Conservation (phyloP, 2,329 filamentous ascomycete genomes). For the Fusarium hainanense region DNA sequence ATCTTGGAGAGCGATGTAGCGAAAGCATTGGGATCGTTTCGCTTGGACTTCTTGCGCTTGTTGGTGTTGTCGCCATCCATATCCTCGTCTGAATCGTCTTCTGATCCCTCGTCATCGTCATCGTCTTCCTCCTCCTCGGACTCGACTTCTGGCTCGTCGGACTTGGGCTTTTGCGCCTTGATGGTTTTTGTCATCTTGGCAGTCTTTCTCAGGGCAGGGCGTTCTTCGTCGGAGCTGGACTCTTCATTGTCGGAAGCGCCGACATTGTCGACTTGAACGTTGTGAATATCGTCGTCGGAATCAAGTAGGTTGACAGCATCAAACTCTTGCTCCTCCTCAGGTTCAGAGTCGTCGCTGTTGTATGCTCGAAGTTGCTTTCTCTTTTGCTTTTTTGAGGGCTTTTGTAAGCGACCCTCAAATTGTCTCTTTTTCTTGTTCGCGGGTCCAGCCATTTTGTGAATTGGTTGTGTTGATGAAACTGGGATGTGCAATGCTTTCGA, state of each 20-base stretch:
- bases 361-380: slow-evolving; percentile 59
- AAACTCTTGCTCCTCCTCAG: slow-evolving; percentile 58
- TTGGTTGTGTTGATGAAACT: slow-evolving; percentile 17
- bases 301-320: slow-evolving; percentile 65
- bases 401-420: slow-evolving; percentile 47
- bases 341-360: slow-evolving; percentile 64
- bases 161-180: slow-evolving; percentile 43
- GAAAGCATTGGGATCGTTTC: slow-evolving; percentile 92
- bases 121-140: slow-evolving; percentile 36
- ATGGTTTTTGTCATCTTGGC: slow-evolving; percentile 47
- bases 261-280: slow-evolving; percentile 63
- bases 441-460: slow-evolving; percentile 50
- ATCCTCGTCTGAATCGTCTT: slow-evolving; percentile 54
- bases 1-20: slow-evolving; percentile 95
- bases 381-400: slow-evolving; percentile 66
- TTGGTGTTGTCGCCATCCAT: slow-evolving; percentile 51
- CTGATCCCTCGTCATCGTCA: slow-evolving; percentile 45
- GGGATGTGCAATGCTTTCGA: slow-evolving; percentile 15
- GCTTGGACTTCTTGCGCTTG: slow-evolving; percentile 73
- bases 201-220: slow-evolving; percentile 45
- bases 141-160: slow-evolving; percentile 40
- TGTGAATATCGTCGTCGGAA: slow-evolving; percentile 68
- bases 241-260: slow-evolving; percentile 53
- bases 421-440: slow-evolving; percentile 52
- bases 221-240: slow-evolving; percentile 54